phyloP scores from a whole-genome alignment of 1,139 yeast genomes.

The Suhomyces panamericanus region DNA sequence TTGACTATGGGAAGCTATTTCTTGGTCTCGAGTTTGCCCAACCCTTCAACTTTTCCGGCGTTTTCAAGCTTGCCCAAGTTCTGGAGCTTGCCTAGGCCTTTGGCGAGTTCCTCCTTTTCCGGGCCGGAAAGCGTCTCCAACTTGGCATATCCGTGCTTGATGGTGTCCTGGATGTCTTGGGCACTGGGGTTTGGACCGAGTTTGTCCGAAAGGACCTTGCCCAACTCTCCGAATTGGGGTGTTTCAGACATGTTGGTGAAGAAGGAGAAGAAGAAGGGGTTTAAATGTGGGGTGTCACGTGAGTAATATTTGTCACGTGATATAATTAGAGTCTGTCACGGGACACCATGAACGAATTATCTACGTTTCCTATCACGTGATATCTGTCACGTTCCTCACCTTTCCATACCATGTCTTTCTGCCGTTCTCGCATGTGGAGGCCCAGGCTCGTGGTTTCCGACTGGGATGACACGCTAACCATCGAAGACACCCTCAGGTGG shows the following conservation, averaged over 20 bases:
- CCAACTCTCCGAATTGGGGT: conserved; percentile 28
- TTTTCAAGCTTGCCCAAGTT: conserved; percentile 11
- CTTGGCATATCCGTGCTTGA: conserved; percentile 16
- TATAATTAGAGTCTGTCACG: not conserved
- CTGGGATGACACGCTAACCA: conserved; percentile 74
- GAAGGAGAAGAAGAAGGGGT: not conserved
- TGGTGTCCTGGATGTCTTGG: conserved; percentile 10
- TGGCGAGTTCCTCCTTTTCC: conserved; percentile 14
- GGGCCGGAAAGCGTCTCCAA: conserved; percentile 11
- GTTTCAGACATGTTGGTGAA: conserved; percentile 8
- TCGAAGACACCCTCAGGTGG: conserved; percentile 53
- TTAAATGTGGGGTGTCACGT: not conserved
- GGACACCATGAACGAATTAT: too few species aligned
- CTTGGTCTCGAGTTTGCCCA: conserved; percentile 14
- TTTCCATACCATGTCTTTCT: too few species aligned
- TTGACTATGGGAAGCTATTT: not conserved
- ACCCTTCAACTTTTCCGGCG: conserved; percentile 2
- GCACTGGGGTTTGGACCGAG: conserved; percentile 14
- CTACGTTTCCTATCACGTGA: too few species aligned
- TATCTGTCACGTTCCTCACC: not conserved
- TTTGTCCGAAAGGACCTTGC: conserved; percentile 19
- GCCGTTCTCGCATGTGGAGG: conserved; percentile 1
- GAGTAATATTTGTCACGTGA: not conserved
- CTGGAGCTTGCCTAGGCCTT: conserved; percentile 15
- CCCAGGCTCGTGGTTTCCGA: conserved; percentile 45